Evolutionary conservation across 139 green algal genomes (phyloP).

Genomic region (Prasinococcaceae sp.): DNA sequence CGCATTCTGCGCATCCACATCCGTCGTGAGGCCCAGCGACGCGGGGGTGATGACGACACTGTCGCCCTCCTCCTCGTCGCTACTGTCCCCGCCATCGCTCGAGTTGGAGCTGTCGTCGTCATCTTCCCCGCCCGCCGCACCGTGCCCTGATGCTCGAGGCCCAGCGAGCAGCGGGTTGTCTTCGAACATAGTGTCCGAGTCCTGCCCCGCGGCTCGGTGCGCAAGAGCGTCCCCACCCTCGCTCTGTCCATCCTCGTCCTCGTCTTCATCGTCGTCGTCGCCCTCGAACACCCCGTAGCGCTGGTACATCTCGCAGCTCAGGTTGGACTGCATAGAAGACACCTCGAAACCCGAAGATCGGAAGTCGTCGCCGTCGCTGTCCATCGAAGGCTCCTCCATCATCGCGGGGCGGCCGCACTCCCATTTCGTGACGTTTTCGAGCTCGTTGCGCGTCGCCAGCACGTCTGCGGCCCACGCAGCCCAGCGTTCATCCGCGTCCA

Average conservation of each 20-base stretch:
- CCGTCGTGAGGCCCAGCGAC: no score
- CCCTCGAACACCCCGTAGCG: neutral
- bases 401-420: neutral
- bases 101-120: no score
- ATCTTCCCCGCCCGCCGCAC: no score
- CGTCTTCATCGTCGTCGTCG: slow-evolving; percentile 4
- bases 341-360: neutral
- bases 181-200: no score
- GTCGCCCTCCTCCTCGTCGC: no score
- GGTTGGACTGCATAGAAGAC: neutral
- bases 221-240: neutral
- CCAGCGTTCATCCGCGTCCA: neutral
- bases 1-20: no score
- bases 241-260: neutral
- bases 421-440: slow-evolving; percentile 2
- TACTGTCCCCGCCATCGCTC: no score
- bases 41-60: no score
- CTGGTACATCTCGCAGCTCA: neutral
- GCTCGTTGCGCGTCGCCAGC: neutral
- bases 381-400: neutral
- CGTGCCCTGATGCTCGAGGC: no score
- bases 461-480: neutral
- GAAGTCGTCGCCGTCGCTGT: neutral
- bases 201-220: no score
- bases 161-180: no score